Conservation (phyloP, 1,139 yeast genomes). For the Pichia sp. region DNA sequence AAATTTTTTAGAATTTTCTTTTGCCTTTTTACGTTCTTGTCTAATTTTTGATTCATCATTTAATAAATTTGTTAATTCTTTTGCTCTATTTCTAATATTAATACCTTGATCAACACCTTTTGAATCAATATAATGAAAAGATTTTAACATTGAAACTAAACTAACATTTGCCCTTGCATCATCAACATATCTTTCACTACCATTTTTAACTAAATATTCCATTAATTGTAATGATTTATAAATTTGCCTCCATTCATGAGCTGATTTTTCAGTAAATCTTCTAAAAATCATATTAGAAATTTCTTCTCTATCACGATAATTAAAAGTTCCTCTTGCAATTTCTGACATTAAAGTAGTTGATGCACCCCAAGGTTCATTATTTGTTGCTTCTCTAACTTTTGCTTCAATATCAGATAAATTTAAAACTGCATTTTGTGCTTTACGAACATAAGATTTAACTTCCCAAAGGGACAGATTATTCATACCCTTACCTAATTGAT, state of each 20-base stretch:
- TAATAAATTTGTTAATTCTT: slow-evolving; percentile 62
- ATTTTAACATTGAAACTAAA: slow-evolving; percentile 79
- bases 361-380: slow-evolving; percentile 99
- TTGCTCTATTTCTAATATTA: slow-evolving; percentile 87
- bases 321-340: slow-evolving; percentile 91
- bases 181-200: slow-evolving; percentile 91
- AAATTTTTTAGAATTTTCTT: slow-evolving; percentile 75
- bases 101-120: slow-evolving; percentile 96
- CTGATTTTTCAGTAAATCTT: slow-evolving; percentile 49
- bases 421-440: slow-evolving; percentile 95
- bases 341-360: slow-evolving; percentile 86
- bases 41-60: slow-evolving; percentile 75
- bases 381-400: slow-evolving; percentile 94
- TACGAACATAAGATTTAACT: slow-evolving; percentile 94
- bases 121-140: slow-evolving; percentile 89
- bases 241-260: slow-evolving; percentile 97
- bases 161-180: slow-evolving; percentile 83
- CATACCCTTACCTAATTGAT: slow-evolving; percentile 56
- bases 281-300: slow-evolving; percentile 33
- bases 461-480: slow-evolving; percentile 85
- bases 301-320: slow-evolving; percentile 76
- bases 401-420: slow-evolving; percentile 95
- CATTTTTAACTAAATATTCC: slow-evolving; percentile 86
- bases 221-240: slow-evolving; percentile 87
- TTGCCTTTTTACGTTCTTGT: slow-evolving; percentile 80